phyloP scores from a whole-genome alignment of 169 alveolate genomes.

The Cryptosporidium ubiquitum region DNA sequence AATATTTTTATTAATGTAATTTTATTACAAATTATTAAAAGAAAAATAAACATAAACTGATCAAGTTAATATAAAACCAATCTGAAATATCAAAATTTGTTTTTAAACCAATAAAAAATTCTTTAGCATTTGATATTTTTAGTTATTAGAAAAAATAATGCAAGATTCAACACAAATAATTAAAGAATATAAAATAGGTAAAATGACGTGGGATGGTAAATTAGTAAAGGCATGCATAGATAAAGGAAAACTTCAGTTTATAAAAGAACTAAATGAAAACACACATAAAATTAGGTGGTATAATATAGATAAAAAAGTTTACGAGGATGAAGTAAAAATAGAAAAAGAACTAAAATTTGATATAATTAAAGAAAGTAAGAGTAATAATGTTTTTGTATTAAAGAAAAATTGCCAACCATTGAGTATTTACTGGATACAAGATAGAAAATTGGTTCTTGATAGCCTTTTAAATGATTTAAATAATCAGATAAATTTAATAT shows the following conservation, averaged over 20 bases:
- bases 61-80: not conserved
- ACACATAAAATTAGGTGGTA: conserved; percentile 31
- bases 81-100: not conserved
- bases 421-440: conserved; percentile 36
- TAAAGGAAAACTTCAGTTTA: conserved; percentile 31
- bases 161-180: not conserved
- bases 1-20: no score
- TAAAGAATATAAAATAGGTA: conserved; percentile 39
- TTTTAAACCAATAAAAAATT: not conserved
- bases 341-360: not conserved
- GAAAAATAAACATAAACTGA: not conserved
- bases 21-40: no score
- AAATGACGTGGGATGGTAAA: conserved; percentile 68
- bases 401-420: not conserved
- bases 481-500: conserved; percentile 1
- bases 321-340: conserved; percentile 8
- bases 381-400: conserved; percentile 42
- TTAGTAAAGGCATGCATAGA: conserved; percentile 26
- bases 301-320: not conserved
- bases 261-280: not conserved
- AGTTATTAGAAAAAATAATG: not conserved
- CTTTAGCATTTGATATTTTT: not conserved
- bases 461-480: conserved; percentile 13
- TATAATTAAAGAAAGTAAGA: conserved; percentile 1
- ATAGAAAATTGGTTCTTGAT: not conserved